Conservation (phyloP, 352 stramenopile species). For the Phytophthora cryptogea region DNA sequence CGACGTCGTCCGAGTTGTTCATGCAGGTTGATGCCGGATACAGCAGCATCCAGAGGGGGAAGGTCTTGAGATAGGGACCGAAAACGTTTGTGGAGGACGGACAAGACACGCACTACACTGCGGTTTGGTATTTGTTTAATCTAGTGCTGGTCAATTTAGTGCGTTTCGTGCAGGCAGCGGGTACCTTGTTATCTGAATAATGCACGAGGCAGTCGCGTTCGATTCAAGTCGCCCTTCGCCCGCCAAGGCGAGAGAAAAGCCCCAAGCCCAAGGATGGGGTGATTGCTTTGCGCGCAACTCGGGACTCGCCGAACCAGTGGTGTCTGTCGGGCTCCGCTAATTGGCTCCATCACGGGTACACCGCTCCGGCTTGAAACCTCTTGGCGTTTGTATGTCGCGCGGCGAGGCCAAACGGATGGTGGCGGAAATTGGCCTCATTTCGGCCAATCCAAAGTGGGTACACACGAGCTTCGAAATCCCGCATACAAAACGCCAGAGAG, state of each 20-base stretch:
- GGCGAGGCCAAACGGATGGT: slow-evolving; percentile 20
- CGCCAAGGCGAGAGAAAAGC: slow-evolving; percentile 24
- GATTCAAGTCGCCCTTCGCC: slow-evolving; percentile 21
- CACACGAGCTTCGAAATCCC: slow-evolving; percentile 20
- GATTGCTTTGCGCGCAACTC: slow-evolving; percentile 22
- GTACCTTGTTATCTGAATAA: slow-evolving; percentile 33
- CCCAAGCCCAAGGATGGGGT: slow-evolving; percentile 4
- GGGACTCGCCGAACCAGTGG: slow-evolving; percentile 17
- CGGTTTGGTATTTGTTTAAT: slow-evolving; percentile 24
- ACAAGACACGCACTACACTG: slow-evolving; percentile 18
- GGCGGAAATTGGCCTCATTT: slow-evolving; percentile 22
- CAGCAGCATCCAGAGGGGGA: slow-evolving; percentile 32
- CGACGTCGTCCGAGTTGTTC: slow-evolving; percentile 35
- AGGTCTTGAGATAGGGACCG: slow-evolving; percentile 35
- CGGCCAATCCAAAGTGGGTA: slow-evolving; percentile 19
- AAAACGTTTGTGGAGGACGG: slow-evolving; percentile 5
- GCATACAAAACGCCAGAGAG: too few relatives aligned
- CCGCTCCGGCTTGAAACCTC: slow-evolving; percentile 9
- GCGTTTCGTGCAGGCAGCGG: slow-evolving; percentile 8
- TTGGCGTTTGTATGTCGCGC: slow-evolving; percentile 20
- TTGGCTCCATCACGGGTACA: slow-evolving; percentile 2
- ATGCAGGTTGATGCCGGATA: slow-evolving; percentile 26
- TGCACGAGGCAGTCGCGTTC: slow-evolving; percentile 8
- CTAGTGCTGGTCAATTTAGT: slow-evolving; percentile 11
- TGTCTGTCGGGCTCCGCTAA: slow-evolving; percentile 21